A percentile compares a stretch with the other conserved stretches of the same genome.
Conservation (phyloP, 2,329 filamentous ascomycete genomes). For the Meredithiella fracta region DNA sequence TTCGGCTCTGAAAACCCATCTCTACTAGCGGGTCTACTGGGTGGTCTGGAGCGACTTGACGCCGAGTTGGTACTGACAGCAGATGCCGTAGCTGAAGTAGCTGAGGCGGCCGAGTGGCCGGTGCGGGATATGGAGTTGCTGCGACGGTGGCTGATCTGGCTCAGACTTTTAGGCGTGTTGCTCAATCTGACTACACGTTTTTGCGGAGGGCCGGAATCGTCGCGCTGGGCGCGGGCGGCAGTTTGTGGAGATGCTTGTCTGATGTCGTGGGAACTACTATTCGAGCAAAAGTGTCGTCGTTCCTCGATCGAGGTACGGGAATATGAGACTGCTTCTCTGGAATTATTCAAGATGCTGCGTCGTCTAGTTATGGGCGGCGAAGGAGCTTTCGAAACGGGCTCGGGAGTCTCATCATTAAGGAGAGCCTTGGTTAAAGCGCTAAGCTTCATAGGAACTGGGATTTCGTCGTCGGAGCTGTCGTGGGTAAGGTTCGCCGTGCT, state of each 20-base stretch:
- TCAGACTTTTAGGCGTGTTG: constrained; percentile 30
- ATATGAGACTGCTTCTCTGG: not conserved
- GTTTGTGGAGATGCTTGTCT: constrained; percentile 23
- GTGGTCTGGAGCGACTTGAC: constrained; percentile 18
- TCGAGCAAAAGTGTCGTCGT: constrained; percentile 30
- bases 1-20: constrained; percentile 28
- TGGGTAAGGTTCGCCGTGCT: constrained; percentile 33
- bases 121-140: constrained; percentile 34
- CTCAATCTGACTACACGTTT: constrained; percentile 43
- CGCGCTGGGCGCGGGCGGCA: constrained; percentile 27
- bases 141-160: constrained; percentile 28
- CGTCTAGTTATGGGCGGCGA: constrained; percentile 34
- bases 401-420: constrained; percentile 45
- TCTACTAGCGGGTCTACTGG: constrained; percentile 26
- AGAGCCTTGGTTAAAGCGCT: constrained; percentile 83
- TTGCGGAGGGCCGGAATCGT: constrained; percentile 35
- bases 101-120: constrained; percentile 12
- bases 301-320: constrained; percentile 23
- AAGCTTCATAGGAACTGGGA: constrained; percentile 80
- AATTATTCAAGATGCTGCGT: constrained; percentile 29
- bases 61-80: constrained; percentile 16
- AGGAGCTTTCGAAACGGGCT: constrained; percentile 26
- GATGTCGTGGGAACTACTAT: constrained; percentile 28
- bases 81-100: constrained; percentile 11
- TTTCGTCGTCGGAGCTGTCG: constrained; percentile 90